phyloP scores from a whole-genome alignment of 2,329 filamentous ascomycete genomes.

The Sarocladium kiliense region DNA sequence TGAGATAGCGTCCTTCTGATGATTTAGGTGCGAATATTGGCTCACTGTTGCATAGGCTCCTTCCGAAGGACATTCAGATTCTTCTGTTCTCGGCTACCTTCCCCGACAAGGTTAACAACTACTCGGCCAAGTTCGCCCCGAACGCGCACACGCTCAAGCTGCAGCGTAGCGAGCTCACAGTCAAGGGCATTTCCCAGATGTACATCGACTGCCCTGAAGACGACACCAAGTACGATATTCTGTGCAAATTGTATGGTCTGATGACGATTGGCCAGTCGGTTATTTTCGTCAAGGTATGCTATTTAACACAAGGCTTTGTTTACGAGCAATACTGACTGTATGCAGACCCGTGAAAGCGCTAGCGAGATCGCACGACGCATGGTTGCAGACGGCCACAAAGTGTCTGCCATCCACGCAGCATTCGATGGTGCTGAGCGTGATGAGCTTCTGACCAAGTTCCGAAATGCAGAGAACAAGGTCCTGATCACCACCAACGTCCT shows the following conservation, averaged over 20 bases:
- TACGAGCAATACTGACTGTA: background rate
- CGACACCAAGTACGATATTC: constrained; percentile 76
- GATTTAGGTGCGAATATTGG: background rate
- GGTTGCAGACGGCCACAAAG: constrained; percentile 83
- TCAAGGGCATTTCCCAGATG: constrained; percentile 96
- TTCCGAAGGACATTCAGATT: constrained; percentile 73
- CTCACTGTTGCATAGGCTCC: constrained; percentile 44
- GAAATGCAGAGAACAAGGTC: constrained; percentile 82
- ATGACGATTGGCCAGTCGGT: constrained; percentile 97
- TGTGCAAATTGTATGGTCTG: constrained; percentile 90
- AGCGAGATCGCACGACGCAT: constrained; percentile 81
- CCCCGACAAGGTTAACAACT: constrained; percentile 78
- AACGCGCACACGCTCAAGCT: constrained; percentile 82
- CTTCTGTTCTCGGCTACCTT: constrained; percentile 95
- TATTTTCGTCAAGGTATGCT: constrained; percentile 83
- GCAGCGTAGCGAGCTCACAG: constrained; percentile 85
- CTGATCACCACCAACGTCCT: constrained; percentile 97
- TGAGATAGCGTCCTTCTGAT: constrained; percentile 30
- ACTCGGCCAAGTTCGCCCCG: constrained; percentile 79
- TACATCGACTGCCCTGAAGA: constrained; percentile 89
- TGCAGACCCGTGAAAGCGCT: constrained; percentile 77
- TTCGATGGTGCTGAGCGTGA: constrained; percentile 83
- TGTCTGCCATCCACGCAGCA: constrained; percentile 83
- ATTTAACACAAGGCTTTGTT: no score
- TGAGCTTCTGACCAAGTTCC: constrained; percentile 78